These are phyloP conservation scores for Lepidium sativum DNA, from an alignment of 345 rosid genomes.

Conservation along the genomic window DNA sequence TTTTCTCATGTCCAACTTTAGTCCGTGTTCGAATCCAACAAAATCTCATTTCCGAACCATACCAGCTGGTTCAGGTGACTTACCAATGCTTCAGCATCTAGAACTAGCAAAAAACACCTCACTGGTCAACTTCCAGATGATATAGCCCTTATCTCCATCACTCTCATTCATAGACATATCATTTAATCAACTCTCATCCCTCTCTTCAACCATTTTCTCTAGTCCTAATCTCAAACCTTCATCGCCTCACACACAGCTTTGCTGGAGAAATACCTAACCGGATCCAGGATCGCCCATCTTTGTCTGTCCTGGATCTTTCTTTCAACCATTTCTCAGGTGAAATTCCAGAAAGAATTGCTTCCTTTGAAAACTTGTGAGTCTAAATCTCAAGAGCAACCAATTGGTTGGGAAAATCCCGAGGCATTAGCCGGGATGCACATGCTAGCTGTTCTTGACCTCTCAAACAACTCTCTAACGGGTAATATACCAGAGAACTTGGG, in stretches of 20 bases:
- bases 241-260: slow-evolving; percentile 61
- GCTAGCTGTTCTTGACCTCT: slow-evolving; percentile 68
- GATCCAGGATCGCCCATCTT: slow-evolving; percentile 71
- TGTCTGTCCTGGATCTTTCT: slow-evolving; percentile 71
- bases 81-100: slow-evolving; percentile 66
- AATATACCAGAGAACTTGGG: slow-evolving; percentile 55
- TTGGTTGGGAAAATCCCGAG: slow-evolving; percentile 52
- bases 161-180: slow-evolving; percentile 84
- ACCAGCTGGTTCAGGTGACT: slow-evolving; percentile 57
- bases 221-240: slow-evolving; percentile 59
- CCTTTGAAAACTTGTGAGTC: slow-evolving; percentile 63
- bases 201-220: slow-evolving; percentile 67
- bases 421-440: slow-evolving; percentile 58
- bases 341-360: slow-evolving; percentile 57
- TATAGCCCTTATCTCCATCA: slow-evolving; percentile 46
- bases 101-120: slow-evolving; percentile 75
- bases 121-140: slow-evolving; percentile 71
- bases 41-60: slow-evolving; percentile 54
- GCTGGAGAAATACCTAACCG: slow-evolving; percentile 58
- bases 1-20: slow-evolving; percentile 50
- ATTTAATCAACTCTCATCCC: slow-evolving; percentile 51
- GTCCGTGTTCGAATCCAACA: slow-evolving; percentile 69
- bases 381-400: slow-evolving; percentile 56
- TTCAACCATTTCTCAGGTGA: slow-evolving; percentile 60
- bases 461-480: slow-evolving; percentile 68